Percentiles rank a stretch among this genome's conserved stretches.
These are phyloP conservation scores for peach (Prunus persica) DNA, from an alignment of 306 rosid species.

Conservation along the genomic window DNA sequence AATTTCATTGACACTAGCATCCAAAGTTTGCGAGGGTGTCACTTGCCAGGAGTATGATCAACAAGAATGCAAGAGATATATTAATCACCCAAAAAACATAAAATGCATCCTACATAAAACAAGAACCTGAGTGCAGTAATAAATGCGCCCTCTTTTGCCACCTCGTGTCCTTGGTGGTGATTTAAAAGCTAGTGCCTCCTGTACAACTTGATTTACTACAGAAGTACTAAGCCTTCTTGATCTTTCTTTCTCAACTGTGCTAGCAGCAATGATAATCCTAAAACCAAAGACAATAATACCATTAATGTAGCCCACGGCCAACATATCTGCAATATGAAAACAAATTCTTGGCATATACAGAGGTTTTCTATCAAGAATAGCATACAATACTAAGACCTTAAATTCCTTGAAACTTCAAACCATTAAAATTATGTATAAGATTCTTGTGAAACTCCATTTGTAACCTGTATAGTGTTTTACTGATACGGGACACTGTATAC, in stretches of 20 bases:
- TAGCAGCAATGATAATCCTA: constrained; percentile 85
- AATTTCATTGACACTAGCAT: neutral
- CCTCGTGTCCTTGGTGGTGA: constrained; percentile 92
- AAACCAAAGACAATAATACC: constrained; percentile 7
- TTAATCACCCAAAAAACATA: neutral
- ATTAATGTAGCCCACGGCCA: neutral
- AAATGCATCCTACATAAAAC: constrained; percentile 4
- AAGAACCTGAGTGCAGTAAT: constrained; percentile 88
- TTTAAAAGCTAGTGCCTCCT: constrained; percentile 87
- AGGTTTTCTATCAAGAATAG: neutral
- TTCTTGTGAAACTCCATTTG: neutral
- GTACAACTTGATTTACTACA: constrained; percentile 82
- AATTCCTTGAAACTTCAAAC: neutral
- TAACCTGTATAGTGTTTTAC: neutral
- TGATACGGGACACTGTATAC: too few species aligned
- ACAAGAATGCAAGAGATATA: neutral
- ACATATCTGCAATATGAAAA: neutral
- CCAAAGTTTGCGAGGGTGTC: neutral
- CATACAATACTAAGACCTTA: neutral
- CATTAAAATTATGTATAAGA: neutral
- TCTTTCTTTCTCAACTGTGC: constrained; percentile 86
- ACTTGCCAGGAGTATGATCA: constrained; percentile 1
- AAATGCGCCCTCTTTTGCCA: constrained; percentile 89
- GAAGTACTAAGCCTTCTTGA: constrained; percentile 90
- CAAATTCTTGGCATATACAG: neutral